Conservation (phyloP, 179 eudicot genomes). For the Gypsophila paniculata region DNA sequence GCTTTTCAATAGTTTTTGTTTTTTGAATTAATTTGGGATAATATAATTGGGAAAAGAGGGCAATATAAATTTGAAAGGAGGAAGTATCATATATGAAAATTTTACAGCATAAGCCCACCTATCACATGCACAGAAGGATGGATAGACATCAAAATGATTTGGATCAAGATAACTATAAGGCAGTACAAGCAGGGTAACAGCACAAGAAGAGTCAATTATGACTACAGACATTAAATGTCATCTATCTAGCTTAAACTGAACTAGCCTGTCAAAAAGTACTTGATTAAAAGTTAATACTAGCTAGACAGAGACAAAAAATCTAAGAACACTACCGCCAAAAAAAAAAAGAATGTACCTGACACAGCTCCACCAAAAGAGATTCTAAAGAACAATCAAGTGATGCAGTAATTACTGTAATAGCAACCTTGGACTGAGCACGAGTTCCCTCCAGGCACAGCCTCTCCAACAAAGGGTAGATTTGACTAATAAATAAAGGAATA, state of each 20-base stretch:
- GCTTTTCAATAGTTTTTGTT: not conserved
- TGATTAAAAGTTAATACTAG: not conserved
- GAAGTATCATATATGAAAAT: no score
- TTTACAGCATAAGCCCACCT: no score
- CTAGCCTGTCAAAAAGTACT: not conserved
- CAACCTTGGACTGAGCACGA: slow-evolving; percentile 73
- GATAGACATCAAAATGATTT: no score
- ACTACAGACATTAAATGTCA: not conserved
- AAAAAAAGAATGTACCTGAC: slow-evolving; percentile 44
- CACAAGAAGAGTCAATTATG: slow-evolving; percentile 2
- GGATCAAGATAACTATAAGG: not conserved
- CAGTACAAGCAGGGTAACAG: not conserved
- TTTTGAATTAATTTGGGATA: not conserved
- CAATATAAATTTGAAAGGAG: no score
- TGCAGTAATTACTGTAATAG: slow-evolving; percentile 61
- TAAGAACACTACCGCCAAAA: not conserved
- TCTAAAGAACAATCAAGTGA: slow-evolving; percentile 47
- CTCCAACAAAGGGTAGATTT: slow-evolving; percentile 71
- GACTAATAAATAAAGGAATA: slow-evolving; percentile 39
- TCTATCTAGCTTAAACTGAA: not conserved
- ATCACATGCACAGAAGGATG: no score
- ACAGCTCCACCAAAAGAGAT: slow-evolving; percentile 39
- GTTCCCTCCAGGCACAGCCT: slow-evolving; percentile 77
- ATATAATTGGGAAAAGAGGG: no score
- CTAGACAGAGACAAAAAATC: not conserved